Conservation (phyloP, 768 basidiomycete species). For the Gymnopilus dilepis region DNA sequence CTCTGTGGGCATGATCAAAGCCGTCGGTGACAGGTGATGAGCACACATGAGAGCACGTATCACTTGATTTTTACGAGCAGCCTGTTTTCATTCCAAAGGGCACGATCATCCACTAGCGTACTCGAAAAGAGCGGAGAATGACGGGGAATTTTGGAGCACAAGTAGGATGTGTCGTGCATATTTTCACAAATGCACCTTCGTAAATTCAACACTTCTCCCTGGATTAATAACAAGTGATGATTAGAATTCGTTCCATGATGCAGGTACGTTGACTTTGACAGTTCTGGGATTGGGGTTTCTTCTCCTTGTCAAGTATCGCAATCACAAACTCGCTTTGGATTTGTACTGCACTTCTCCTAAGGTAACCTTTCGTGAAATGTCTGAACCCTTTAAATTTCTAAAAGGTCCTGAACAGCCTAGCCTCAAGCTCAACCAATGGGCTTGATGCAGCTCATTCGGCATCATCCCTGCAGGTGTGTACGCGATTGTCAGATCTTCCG, state of each 20-base stretch:
- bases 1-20: neutral
- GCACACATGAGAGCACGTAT: neutral
- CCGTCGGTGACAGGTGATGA: slow-evolving; percentile 2
- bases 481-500: neutral
- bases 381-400: neutral
- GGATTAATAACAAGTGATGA: neutral
- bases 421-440: neutral
- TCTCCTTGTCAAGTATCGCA: no score
- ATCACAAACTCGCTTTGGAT: neutral
- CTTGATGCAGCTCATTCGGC: neutral
- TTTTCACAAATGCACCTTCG: no score
- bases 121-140: no score
- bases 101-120: no score
- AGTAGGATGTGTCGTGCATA: no score
- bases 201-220: no score
- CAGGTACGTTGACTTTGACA: neutral
- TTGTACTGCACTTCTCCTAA: neutral
- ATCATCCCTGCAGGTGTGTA: slow-evolving; percentile 1
- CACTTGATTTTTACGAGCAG: no score
- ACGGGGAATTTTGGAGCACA: no score
- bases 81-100: no score
- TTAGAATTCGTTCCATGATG: neutral
- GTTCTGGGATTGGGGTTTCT: neutral
- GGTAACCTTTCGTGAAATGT: neutral
- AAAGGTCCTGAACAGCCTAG: neutral